These are phyloP conservation scores for Debaryomycetaceae sp. DNA, from an alignment of 1,139 yeast genomes.

Conservation along the genomic window DNA sequence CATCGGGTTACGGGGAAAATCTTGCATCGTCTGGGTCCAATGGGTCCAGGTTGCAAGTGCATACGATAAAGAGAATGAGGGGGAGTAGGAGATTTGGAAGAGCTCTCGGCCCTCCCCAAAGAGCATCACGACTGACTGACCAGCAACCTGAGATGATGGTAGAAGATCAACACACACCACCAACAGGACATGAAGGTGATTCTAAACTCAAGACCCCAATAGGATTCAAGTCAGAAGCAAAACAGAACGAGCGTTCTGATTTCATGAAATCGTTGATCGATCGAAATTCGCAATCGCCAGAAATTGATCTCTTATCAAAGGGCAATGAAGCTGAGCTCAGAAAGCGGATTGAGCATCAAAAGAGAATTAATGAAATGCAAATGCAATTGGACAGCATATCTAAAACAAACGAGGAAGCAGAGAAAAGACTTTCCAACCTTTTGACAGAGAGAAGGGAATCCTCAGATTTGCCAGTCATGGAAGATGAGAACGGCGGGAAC, in stretches of 20 bases:
- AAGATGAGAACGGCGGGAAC: not conserved
- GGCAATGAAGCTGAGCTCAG: slow-evolving; percentile 25
- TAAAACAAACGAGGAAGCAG: slow-evolving; percentile 1
- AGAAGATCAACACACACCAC: not conserved
- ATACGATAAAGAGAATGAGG: slow-evolving; percentile 22
- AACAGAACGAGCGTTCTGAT: slow-evolving; percentile 3
- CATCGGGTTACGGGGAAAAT: slow-evolving; percentile 10
- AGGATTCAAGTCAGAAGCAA: slow-evolving; percentile 1
- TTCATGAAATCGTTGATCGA: slow-evolving; percentile 7
- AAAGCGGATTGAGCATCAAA: slow-evolving; percentile 25
- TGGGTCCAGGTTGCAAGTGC: slow-evolving; percentile 8
- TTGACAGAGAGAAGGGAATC: not conserved
- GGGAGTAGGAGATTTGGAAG: slow-evolving; percentile 35
- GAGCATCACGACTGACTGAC: slow-evolving; percentile 25
- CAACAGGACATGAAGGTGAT: not conserved
- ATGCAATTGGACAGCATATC: not conserved
- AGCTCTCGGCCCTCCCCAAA: slow-evolving; percentile 38
- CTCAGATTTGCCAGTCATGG: not conserved
- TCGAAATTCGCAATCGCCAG: slow-evolving; percentile 6
- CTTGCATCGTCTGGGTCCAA: slow-evolving; percentile 4
- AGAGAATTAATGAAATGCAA: slow-evolving; percentile 14
- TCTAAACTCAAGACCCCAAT: slow-evolving; percentile 9
- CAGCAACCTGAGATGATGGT: slow-evolving; percentile 4
- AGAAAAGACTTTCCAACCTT: slow-evolving; percentile 5
- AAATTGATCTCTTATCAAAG: slow-evolving; percentile 11